Evolutionary conservation across 1,284 basidiomycete species (phyloP).

Genomic region (Anthracocystis panici-leucophaei): DNA sequence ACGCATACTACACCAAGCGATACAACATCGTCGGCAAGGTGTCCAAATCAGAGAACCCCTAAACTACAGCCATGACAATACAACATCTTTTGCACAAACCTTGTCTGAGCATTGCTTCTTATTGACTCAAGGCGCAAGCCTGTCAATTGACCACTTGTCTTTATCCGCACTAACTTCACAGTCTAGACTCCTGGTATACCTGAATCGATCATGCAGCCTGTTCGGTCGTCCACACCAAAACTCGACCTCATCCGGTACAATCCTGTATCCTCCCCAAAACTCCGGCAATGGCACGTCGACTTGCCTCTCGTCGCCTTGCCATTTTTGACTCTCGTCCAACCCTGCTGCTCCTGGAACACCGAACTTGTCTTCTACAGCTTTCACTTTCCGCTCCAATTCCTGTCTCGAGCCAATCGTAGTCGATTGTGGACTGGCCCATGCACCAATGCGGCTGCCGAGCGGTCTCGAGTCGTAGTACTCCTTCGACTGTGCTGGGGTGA

Average conservation of each 20-base stretch:
- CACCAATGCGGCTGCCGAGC: slow-evolving; percentile 85
- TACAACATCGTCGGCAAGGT: slow-evolving; percentile 69
- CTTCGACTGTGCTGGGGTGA: slow-evolving; percentile 79
- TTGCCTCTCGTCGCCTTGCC: slow-evolving; percentile 28
- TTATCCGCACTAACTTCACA: slow-evolving; percentile 21
- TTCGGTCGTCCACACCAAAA: slow-evolving; percentile 67
- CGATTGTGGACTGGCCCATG: slow-evolving; percentile 92
- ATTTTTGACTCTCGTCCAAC: slow-evolving; percentile 40
- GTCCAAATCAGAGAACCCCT: slow-evolving; percentile 15
- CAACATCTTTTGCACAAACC: neutral
- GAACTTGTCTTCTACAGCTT: slow-evolving; percentile 77
- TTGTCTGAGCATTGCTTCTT: neutral
- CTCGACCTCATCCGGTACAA: slow-evolving; percentile 83
- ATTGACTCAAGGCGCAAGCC: slow-evolving; percentile 52
- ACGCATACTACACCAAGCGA: slow-evolving; percentile 67
- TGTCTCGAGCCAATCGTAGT: slow-evolving; percentile 78
- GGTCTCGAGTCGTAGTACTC: slow-evolving; percentile 88
- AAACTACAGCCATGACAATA: neutral
- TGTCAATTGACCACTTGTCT: slow-evolving; percentile 54
- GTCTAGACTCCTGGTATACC: slow-evolving; percentile 50
- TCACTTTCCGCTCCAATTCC: slow-evolving; percentile 75
- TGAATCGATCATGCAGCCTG: slow-evolving; percentile 66
- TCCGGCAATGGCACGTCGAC: slow-evolving; percentile 80
- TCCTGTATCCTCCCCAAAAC: slow-evolving; percentile 96
- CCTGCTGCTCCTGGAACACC: slow-evolving; percentile 71